Evolutionary conservation across 371 early-diverging fungal genomes (phyloP), one percentile per base, ranked within the genome.

Genomic region (Saksenaea vasiformis): DNA sequence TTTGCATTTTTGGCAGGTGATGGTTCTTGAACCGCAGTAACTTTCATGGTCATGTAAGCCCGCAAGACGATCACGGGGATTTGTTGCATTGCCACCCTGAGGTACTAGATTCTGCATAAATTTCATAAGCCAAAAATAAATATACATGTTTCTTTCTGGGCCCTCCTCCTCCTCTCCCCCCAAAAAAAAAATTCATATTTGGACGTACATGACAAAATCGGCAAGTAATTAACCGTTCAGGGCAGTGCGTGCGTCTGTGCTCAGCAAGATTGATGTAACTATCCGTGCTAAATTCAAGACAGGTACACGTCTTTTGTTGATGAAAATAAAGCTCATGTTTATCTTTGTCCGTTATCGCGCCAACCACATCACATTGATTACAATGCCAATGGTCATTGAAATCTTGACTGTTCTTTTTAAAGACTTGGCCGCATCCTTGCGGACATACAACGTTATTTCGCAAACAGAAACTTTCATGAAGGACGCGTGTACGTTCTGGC

Each of bases 11-110:
- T 82, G 83, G 66, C 94, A 96, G 26, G 77, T 73, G 41, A 95
- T 93, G 0, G 95, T 93, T 15, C 95, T 82, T 34, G 85, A 87
- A 17, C 96, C 95, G 64, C 96, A 96, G 44, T 90, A 90, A 55
- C 90, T 85, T 70, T 96, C 96, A 71, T 96, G 96, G 5, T 80
- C 84, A 55, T 74, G 75, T 36, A 93, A 69, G 8, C 92, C 92
- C 1, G 85, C 68, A 26, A 92, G 68, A 8, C 85, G 68, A 70
- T 94, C 95, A 35, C 89, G 84, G 10, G 88, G 70, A 53, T 83
- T 78, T 0, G 72, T 61, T 0, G 92, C 82, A 9, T 64, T 66
- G 0, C 70, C 74, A 0, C 94, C 95, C 65, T 93, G 92, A 7
- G 84, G 84, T 10, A 90, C 86, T 8, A 82, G 70, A 5, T 85